Base-by-base conservation (phyloP, 2,329 filamentous ascomycete species). In the Diatrype stigma region DNA sequence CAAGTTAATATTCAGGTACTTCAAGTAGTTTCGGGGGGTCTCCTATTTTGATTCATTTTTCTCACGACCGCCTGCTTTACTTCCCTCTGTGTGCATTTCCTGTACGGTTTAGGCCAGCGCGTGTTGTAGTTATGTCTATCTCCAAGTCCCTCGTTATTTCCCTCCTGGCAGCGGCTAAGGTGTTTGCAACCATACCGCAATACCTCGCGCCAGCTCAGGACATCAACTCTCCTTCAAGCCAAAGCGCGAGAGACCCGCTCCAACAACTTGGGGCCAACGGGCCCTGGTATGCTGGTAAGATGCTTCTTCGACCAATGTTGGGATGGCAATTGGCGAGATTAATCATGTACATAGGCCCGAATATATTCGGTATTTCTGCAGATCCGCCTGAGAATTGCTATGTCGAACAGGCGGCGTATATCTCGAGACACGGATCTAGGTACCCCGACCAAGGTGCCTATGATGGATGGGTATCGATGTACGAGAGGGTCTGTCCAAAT, bases 391-490 rank as follows among this genome's bases (percentile, higher is more conserved):
- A 76, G 1, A 72, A 75, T 42, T 87, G 84, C 62, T 69, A 68
- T 10, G 76, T 87, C 3, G 80, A 86, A 52, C 77, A 83, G 58
- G 82, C 78, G 3, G 79, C 80, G 5, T 85, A 83, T 54, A 68
- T 82, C 32, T 73, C 75, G 2, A 77, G 82, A 17, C 84, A 86
- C 68, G 84, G 84, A 17, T 84, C 80, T 40, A 73, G 83, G 40
- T 87, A 79, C 59, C 83, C 82, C 0, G 84, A 86, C 55, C 68
- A 68, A 1, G 80, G 82, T 3, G 81, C 84, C 5, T 85, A 85
- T 53, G 67, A 70, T 5, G 73, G 74, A 44, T 87, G 84, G 84
- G 64, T 73, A 2, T 69, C 70, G 4, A 71, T 79, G 67, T 65
- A 72, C 40, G 57, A 69, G 2, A 69, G 72, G 51, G 73, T 77